These are phyloP conservation scores for Lodderomyces beijingensis DNA, from an alignment of 1,139 yeast species.

Conservation along the genomic window DNA sequence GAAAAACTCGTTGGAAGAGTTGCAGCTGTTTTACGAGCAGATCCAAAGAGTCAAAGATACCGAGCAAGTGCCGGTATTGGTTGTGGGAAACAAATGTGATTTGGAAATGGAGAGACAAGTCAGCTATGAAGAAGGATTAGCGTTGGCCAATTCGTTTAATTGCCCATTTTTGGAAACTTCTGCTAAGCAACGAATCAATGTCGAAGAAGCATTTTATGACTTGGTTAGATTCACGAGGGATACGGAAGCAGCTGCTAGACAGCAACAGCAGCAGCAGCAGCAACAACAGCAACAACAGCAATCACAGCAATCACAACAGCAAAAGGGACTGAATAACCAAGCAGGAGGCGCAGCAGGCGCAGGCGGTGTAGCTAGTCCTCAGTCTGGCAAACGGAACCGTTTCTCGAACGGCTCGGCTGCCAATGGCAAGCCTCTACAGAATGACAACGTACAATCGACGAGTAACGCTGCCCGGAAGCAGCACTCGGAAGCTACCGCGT, in stretches of 20 bases:
- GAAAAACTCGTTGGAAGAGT: slow-evolving; percentile 73
- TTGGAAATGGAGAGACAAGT: slow-evolving; percentile 73
- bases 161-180: slow-evolving; percentile 89
- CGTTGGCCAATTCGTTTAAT: slow-evolving; percentile 66
- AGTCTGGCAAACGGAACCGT: background rate
- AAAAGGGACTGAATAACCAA: too few species aligned
- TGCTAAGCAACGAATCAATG: slow-evolving; percentile 90
- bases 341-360: slow-evolving; percentile 2
- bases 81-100: slow-evolving; percentile 66
- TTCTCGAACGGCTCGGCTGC: background rate
- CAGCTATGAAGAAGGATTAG: slow-evolving; percentile 75
- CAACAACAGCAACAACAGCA: slow-evolving; percentile 5
- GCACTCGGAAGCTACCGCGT: slow-evolving; percentile 15
- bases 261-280: slow-evolving; percentile 6
- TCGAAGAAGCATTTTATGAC: slow-evolving; percentile 84
- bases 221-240: slow-evolving; percentile 58
- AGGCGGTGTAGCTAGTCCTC: background rate
- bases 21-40: slow-evolving; percentile 75
- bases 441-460: background rate
- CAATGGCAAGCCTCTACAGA: slow-evolving; percentile 5
- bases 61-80: slow-evolving; percentile 65
- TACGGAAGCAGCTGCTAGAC: slow-evolving; percentile 9
- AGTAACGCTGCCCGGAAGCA: slow-evolving; percentile 8
- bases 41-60: slow-evolving; percentile 81
- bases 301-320: slow-evolving; percentile 3